phyloP scores from a whole-genome alignment of 2,329 filamentous ascomycete species.

The Pleoardoris graminearum region DNA sequence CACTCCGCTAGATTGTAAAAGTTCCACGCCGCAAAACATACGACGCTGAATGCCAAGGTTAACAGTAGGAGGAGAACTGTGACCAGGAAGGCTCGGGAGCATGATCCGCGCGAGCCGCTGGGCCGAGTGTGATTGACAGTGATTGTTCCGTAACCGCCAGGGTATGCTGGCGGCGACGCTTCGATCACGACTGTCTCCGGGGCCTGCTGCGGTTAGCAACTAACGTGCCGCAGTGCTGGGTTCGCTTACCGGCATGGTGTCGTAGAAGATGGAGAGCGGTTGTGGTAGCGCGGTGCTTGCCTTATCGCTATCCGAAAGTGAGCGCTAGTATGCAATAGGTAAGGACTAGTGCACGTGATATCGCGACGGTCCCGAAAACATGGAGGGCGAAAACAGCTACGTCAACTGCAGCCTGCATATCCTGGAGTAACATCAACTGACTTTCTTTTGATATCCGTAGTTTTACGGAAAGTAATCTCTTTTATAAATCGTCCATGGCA shows the following conservation, averaged over 20 bases:
- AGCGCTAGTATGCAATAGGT: neutral
- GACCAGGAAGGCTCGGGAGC: slow-evolving; percentile 19
- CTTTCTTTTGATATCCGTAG: too few species aligned
- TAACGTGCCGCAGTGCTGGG: neutral
- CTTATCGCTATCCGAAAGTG: too few species aligned
- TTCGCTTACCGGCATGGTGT: slow-evolving; percentile 2
- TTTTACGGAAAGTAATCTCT: too few species aligned
- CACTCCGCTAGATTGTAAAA: slow-evolving; percentile 30
- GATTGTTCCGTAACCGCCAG: slow-evolving; percentile 26
- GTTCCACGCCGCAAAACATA: slow-evolving; percentile 29
- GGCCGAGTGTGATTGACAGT: slow-evolving; percentile 23
- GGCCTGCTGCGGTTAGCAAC: slow-evolving; percentile 4
- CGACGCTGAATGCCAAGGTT: slow-evolving; percentile 17
- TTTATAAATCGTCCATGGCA: too few species aligned
- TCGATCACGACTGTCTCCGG: slow-evolving; percentile 19
- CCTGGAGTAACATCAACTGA: too few species aligned
- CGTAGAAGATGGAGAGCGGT: neutral
- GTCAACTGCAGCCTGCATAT: too few species aligned
- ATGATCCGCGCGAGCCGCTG: slow-evolving; percentile 13
- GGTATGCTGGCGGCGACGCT: slow-evolving; percentile 24
- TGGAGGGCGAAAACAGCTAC: too few species aligned
- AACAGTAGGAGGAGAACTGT: slow-evolving; percentile 18
- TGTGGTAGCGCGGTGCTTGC: neutral
- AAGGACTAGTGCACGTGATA: neutral
- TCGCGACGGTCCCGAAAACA: too few species aligned